Conservation (phyloP, 176 grass and related monocot genomes). For the Oryza brachyantha region DNA sequence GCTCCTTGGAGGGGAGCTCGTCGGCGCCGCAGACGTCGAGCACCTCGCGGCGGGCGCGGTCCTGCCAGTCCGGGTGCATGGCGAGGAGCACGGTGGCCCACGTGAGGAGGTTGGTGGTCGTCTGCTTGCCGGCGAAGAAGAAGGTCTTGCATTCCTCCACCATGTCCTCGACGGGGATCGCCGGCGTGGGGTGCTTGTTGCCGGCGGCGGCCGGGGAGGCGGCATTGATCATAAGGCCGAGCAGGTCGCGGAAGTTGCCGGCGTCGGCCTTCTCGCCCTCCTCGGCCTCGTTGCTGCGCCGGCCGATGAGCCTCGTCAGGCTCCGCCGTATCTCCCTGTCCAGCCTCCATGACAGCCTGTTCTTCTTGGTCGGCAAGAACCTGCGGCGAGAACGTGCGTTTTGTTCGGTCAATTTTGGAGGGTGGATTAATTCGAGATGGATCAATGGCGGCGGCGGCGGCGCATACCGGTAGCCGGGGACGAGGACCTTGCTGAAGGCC, state of each 20-base stretch:
- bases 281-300: constrained; percentile 42
- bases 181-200: constrained; percentile 1
- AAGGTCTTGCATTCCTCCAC: constrained; percentile 99
- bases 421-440: neutral
- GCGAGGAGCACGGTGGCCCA: constrained; percentile 92
- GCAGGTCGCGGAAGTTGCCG: constrained; percentile 52
- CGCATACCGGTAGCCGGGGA: constrained; percentile 74
- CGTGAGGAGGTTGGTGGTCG: constrained; percentile 77
- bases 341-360: constrained; percentile 68
- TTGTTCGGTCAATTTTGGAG: neutral
- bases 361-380: constrained; percentile 80
- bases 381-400: constrained; percentile 23
- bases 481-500: constrained; percentile 86
- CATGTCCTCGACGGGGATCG: constrained; percentile 68
- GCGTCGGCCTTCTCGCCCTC: neutral
- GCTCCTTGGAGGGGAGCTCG: constrained; percentile 61
- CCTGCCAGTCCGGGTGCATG: constrained; percentile 96
- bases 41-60: constrained; percentile 66
- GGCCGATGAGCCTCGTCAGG: constrained; percentile 54
- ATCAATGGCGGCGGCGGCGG: neutral
- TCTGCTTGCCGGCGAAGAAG: constrained; percentile 99
- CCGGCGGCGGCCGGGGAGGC: neutral
- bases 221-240: constrained; percentile 75
- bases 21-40: constrained; percentile 60
- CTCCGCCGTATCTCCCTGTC: constrained; percentile 61